Base-by-base conservation (phyloP, 1,284 basidiomycete species). In the Sporisorium sorghi region DNA sequence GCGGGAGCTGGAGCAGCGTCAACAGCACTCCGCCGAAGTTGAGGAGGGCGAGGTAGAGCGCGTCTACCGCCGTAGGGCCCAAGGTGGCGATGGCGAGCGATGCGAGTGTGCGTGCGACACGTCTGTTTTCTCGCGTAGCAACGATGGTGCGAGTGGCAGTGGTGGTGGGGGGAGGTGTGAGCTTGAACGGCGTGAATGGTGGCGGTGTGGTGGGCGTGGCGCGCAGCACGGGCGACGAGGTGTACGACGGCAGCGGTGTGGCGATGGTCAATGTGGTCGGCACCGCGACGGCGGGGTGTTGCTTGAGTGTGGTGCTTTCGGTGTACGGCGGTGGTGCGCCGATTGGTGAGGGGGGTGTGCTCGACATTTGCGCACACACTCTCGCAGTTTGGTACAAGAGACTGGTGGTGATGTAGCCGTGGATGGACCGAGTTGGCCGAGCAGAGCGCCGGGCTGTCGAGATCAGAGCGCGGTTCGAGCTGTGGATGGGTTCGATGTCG, bases 1-100 rank as follows among this genome's bases (percentile, higher is more conserved):
- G 33, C 0, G 64, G 58, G 0, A 73, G 48, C 26, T 73, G 70
- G 17, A 54, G 0, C 1, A 68, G 12, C 5, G 26, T 57, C 6
- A 67, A 43, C 0, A 40, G 1, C 4, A 47, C 9, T 7, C 70
- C 70, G 19, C 46, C 6, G 1, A 58, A 0, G 46, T 73, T 73
- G 48, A 73, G 52, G 0, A 19, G 0, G 0, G 54, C 32, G 1
- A 57, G 6, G 33, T 33, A 67, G 2, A 21, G 17, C 0, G 28
- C 6, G 21, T 71, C 62, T 5, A 53, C 24, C 1, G 60, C 9
- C 3, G 30, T 26, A 2, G 44, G 1, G 2, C 50, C 55, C 24
- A 58, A 24, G 4, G 35, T 1, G 10, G 54, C 26, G 32, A 66
- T 46, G 10, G 43, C 19, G 15, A 12, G n/a, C 7, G 37, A 17